phyloP scores from a whole-genome alignment of 306 rosid genomes.

The Leucaena leucocephala region DNA sequence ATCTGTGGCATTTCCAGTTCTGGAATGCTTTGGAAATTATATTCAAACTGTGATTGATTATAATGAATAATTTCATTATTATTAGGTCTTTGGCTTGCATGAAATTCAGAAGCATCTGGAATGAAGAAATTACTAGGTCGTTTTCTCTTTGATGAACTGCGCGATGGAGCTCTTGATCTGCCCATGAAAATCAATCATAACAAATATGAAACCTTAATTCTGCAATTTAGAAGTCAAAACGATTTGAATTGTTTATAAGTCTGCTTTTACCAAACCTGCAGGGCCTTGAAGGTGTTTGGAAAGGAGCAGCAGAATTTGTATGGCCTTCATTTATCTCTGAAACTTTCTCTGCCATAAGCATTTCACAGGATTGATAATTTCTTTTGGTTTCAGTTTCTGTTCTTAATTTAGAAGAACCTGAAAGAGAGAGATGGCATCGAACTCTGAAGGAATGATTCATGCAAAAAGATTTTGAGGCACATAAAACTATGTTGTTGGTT shows the following conservation, averaged over 20 bases:
- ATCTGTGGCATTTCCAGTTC: constrained; percentile 52
- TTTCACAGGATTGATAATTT: constrained; percentile 59
- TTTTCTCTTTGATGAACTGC: constrained; percentile 71
- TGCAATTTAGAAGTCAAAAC: neutral
- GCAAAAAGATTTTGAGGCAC: too few relatives aligned
- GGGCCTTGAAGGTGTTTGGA: constrained; percentile 64
- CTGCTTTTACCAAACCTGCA: constrained; percentile 56
- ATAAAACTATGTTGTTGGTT: too few relatives aligned
- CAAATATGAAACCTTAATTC: neutral
- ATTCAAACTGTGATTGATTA: constrained; percentile 43
- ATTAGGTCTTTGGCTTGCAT: constrained; percentile 55
- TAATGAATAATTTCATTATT: constrained; percentile 58
- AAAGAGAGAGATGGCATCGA: constrained; percentile 29
- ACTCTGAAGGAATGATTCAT: neutral
- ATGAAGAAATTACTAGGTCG: constrained; percentile 69
- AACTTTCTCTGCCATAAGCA: constrained; percentile 49
- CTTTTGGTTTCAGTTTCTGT: constrained; percentile 62
- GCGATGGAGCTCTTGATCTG: constrained; percentile 60
- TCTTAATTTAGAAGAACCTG: constrained; percentile 59
- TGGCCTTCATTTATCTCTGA: constrained; percentile 60
- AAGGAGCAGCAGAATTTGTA: constrained; percentile 49
- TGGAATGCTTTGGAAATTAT: constrained; percentile 37
- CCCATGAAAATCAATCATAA: constrained; percentile 12
- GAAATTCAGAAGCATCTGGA: constrained; percentile 61
- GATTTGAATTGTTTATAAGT: constrained; percentile 15